These are phyloP conservation scores for Oenanthe javanica DNA, from an alignment of 140 eudicot genomes.

Conservation along the genomic window DNA sequence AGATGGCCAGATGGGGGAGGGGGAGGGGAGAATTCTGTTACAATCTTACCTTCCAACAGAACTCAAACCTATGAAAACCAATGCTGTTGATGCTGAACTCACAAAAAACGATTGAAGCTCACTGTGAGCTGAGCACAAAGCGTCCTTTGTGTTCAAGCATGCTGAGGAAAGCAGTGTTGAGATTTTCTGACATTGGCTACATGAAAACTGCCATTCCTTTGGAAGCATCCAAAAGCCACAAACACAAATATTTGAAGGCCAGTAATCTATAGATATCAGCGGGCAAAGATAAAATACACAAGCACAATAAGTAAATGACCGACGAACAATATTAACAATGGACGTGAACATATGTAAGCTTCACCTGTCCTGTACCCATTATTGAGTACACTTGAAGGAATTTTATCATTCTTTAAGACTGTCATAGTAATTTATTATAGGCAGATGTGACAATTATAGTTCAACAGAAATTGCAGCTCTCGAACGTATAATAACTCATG, in stretches of 20 bases:
- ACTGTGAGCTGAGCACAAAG: conserved; percentile 55
- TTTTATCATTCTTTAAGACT: background rate
- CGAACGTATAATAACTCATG: background rate
- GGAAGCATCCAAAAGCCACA: conserved; percentile 98
- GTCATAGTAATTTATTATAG: background rate
- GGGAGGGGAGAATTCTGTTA: too few relatives aligned
- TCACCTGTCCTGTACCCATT: background rate
- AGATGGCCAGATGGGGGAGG: background rate
- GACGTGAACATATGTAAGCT: background rate
- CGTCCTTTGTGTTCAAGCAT: conserved; percentile 24
- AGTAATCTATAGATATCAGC: conserved; percentile 39
- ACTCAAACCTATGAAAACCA: conserved; percentile 75
- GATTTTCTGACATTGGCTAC: conserved; percentile 52
- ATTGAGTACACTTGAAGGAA: background rate
- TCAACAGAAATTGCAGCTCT: background rate
- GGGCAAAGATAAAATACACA: background rate
- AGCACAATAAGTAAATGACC: background rate
- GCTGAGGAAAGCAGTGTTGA: conserved; percentile 36
- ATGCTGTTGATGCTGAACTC: conserved; percentile 40
- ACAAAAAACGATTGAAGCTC: conserved; percentile 48
- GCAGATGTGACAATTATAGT: background rate
- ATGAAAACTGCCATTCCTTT: conserved; percentile 81
- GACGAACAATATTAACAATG: background rate
- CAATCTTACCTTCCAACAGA: conserved; percentile 75
- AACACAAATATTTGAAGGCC: conserved; percentile 79